A percentile compares a stretch with the other conserved stretches of the same genome.
Conservation (phyloP, 2,329 filamentous ascomycete genomes). For the Diaporthe nobilis region DNA sequence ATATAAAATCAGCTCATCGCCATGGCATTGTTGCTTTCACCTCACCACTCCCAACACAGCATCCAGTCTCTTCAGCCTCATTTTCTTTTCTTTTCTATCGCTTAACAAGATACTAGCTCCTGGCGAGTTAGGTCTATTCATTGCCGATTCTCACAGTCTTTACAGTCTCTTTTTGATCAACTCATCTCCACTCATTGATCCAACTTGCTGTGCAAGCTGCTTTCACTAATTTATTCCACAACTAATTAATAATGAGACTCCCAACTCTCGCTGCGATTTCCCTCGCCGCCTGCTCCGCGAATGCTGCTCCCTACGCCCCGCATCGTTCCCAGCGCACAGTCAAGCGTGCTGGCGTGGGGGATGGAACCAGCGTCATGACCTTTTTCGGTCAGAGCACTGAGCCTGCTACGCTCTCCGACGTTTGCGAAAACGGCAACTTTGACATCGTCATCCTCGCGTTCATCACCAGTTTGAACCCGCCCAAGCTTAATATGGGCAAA, state of each 20-base stretch:
- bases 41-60: slow-evolving; percentile 1
- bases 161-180: not conserved
- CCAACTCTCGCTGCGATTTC: slow-evolving; percentile 4
- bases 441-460: slow-evolving; percentile 36
- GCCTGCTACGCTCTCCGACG: not conserved
- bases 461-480: slow-evolving; percentile 35
- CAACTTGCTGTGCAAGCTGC: not conserved
- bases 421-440: slow-evolving; percentile 34
- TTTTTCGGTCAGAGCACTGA: slow-evolving; percentile 36
- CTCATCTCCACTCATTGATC: not conserved
- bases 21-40: not conserved
- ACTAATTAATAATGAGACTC: slow-evolving; percentile 34
- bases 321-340: not conserved
- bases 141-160: not conserved
- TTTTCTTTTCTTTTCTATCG: not conserved
- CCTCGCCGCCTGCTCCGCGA: slow-evolving; percentile 5
- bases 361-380: slow-evolving; percentile 10
- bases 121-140: slow-evolving; percentile 30
- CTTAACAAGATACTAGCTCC: slow-evolving; percentile 36
- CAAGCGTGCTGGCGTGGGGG: slow-evolving; percentile 13
- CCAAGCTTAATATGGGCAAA: slow-evolving; percentile 38
- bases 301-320: slow-evolving; percentile 23
- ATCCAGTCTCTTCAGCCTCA: not conserved
- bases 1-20: not conserved
- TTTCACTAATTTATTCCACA: no score